Evolutionary conservation across 768 basidiomycete genomes (phyloP), one percentile per base, ranked within the genome.

Genomic region (Suillus variegatus): DNA sequence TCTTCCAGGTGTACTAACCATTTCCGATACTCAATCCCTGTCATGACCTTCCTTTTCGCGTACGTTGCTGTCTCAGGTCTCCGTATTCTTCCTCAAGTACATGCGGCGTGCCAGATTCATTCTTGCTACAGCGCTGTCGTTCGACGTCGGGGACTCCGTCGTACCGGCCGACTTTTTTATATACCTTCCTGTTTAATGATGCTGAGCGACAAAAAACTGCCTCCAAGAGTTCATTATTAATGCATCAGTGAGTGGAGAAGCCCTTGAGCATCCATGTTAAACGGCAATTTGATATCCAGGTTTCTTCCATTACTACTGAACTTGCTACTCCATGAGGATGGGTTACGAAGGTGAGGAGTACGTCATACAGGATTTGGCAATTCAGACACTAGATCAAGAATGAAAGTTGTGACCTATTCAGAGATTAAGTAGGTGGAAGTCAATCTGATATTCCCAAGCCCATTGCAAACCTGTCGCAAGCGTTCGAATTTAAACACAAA

Each of bases 141-240:
- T 93, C 69, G 91, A 91, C 0, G 47, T 93, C 35, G 90, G 90
- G 0, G 86, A 92, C 75, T 72, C 93, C 4, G 81, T 94, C 67
- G 85, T 88, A 1, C 32, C 32, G 32, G 16, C 86, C 2, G 78
- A 74, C 14, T 2, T 84, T 90, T 40, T 91, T 90, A 5, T 32
- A 32, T 70, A 86, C 84, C 6, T 84, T 89, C 72, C 77, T 94
- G 22, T 93, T 93, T 66, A 87, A 90, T 28, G 78, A 4, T 28
- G 87, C n/a, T 93, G 1, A 69, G 71, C 0, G 76, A 82, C 86
- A 8, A 75, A 63, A 79, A 77, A 35, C n/a, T 89, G 87, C 1
- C 77, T 94, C 22, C 77, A 83, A 66, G 90, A 92, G 0, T 78
- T 94, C 5, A 92, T 94, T 40, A 94, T 32, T 3, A 28, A 28